Base-by-base conservation (phyloP, 768 basidiomycete species). In the Calocybe gangraenosa region DNA sequence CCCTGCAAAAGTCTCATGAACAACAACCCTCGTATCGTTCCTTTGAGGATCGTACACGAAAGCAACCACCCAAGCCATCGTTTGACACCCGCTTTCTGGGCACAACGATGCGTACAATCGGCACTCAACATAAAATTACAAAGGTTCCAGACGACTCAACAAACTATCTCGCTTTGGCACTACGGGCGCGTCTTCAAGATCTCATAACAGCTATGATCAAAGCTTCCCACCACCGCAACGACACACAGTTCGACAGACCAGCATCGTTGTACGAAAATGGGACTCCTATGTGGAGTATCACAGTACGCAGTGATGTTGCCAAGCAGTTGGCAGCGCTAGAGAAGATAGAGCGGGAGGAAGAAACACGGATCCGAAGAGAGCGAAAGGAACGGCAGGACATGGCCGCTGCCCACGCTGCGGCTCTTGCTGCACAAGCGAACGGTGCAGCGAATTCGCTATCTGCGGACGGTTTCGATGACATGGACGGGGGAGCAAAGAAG, bases 301-400 rank as follows among this genome's bases (percentile, higher is more conserved):
- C 81, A 9, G 77, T 95, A 8, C 76, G 83, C n/a, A 79, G 73
- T 25, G 91, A 95, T 55, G 76, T 90, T 7, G 82, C 76, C 20
- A 92, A 90, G 62, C 85, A 90, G 65, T 69, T 92, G 0, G 73
- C 75, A 0, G 79, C 77, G 13, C 65, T 95, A 21, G 92, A 95
- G 64, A 80, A 78, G 49, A 74, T 75, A 7, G 91, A 94, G 57
- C 68, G 88, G 37, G 92, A 92, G 54, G 92, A 95, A 42, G 92
- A 95, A 65, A 75, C 78, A 60, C 73, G 72, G 48, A 65, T 86
- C 37, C 72, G 91, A 35, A 66, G 84, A 42, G 89, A 92, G 62
- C 68, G 92, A 37, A 91, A 86, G 58, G 84, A 90, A 56, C 74
- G 89, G 13, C 75, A 74, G 7, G 87, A 90, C 30, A 71, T 82